phyloP scores from a whole-genome alignment of 352 stramenopile species.

The Globisporangium orthogonon region DNA sequence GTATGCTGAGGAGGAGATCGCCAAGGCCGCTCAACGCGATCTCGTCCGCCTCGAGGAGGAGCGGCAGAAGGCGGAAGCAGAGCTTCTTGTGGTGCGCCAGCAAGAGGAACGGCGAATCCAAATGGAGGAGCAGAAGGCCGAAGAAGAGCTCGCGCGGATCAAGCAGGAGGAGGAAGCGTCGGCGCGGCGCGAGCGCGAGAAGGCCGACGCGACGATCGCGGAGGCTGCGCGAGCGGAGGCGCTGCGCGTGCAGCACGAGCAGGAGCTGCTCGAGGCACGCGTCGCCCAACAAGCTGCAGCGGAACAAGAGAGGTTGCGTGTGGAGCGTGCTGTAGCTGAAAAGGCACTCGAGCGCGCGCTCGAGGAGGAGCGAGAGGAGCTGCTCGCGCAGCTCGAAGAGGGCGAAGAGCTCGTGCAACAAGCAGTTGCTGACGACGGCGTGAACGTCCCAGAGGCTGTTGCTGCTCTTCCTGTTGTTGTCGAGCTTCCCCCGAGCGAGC shows the following conservation, averaged over 20 bases:
- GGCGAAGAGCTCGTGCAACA: neutral
- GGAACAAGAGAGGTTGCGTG: neutral
- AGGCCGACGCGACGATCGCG: conserved; percentile 7
- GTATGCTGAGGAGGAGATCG: conserved; percentile 21
- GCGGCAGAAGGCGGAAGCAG: conserved; percentile 2
- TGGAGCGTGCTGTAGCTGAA: conserved; percentile 8
- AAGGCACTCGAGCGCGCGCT: neutral
- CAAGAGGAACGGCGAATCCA: conserved; percentile 16
- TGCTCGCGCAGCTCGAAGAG: conserved; percentile 1
- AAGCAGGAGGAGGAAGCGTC: conserved; percentile 7
- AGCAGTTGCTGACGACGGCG: neutral
- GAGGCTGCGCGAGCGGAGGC: conserved; percentile 6
- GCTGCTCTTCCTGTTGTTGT: neutral
- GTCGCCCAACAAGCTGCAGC: conserved; percentile 5
- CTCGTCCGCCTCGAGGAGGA: conserved; percentile 3
- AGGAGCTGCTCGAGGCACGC: conserved; percentile 1
- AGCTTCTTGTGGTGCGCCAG: conserved; percentile 13
- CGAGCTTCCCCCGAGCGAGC: neutral
- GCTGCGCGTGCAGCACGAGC: conserved; percentile 7
- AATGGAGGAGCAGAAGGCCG: neutral
- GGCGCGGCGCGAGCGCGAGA: neutral
- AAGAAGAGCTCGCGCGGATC: conserved; percentile 20
- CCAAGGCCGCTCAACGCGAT: conserved; percentile 1
- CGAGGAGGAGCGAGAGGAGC: conserved; percentile 2
- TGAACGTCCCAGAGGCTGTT: neutral